Base-by-base conservation (phyloP, 805 yeast species). In the Metschnikowia lochheadii region DNA sequence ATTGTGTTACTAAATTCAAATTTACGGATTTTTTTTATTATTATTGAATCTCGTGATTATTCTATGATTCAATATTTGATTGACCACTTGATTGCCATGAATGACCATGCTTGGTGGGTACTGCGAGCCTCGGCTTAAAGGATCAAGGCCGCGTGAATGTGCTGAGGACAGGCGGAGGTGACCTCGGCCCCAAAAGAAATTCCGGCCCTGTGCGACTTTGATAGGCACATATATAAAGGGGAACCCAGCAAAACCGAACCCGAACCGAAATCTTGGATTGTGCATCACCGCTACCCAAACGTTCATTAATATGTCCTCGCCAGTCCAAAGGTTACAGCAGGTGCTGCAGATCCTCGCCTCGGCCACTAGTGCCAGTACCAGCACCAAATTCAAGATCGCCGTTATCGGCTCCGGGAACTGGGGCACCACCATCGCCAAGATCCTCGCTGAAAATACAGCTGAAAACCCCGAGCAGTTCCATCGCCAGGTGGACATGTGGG, bases 371-470 rank as follows among this genome's bases (percentile, higher is more conserved):
- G 47, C 49, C 42, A 37, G 40, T 17, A 50, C 56, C 36, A 35
- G 32, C 23, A 41, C 46, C 29, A 76, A 76, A 18, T 72, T 73
- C 60, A 69, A 62, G 55, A 63, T 73, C 42, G 63, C 67, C 53
- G 61, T 63, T 35, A 84, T 94, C 57, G 99, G 99, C 39, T 90
- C 97, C 31, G 99, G 98, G 66, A 92, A 92, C 73, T 92, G 99
- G 89, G 99, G 99, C 57, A 89, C 97, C 36, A 92, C 98, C 17
- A 90, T 94, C 49, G 97, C 98, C 55, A 92, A 94, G 69, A 89
- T 92, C 41, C 84, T 90, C 26, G 90, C 97, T 36, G 98, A 94
- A 70, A 91, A 90, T 68, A 77, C 91, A 40, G 77, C 77, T 17
- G 81, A 80, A 55, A 80, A 89, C 69, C 84, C 91, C 37, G 77